Percentiles rank a stretch among this genome's conserved stretches.
These are phyloP conservation scores for Hyphopichia fennica DNA, from an alignment of 1,139 yeast genomes.

Conservation along the genomic window DNA sequence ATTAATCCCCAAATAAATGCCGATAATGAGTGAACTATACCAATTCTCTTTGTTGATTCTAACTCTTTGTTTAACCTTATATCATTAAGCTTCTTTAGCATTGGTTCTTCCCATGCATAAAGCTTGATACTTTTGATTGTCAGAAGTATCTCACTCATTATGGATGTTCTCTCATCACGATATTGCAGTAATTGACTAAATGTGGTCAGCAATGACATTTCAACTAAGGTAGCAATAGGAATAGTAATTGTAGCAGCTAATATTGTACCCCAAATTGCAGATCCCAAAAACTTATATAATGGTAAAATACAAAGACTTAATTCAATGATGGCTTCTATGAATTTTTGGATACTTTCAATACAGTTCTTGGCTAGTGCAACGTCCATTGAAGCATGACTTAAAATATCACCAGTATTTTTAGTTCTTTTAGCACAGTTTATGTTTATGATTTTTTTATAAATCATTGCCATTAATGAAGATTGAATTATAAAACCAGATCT, in stretches of 20 bases:
- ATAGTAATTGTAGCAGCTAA: slow-evolving; percentile 52
- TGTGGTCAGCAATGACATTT: slow-evolving; percentile 45
- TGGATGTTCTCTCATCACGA: slow-evolving; percentile 59
- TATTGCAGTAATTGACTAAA: slow-evolving; percentile 53
- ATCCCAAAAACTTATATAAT: slow-evolving; percentile 58
- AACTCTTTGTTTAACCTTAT: slow-evolving; percentile 55
- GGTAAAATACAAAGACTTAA: slow-evolving; percentile 54
- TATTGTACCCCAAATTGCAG: slow-evolving; percentile 60
- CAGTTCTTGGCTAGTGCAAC: slow-evolving; percentile 55
- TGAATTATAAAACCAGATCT: slow-evolving; percentile 46
- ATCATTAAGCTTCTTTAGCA: slow-evolving; percentile 49
- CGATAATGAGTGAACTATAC: slow-evolving; percentile 46
- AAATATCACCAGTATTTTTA: slow-evolving; percentile 55
- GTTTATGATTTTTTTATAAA: slow-evolving; percentile 51
- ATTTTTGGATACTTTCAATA: slow-evolving; percentile 51
- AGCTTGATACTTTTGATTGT: slow-evolving; percentile 69
- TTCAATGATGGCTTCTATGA: slow-evolving; percentile 62
- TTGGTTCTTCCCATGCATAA: slow-evolving; percentile 74
- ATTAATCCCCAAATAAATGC: slow-evolving; percentile 51
- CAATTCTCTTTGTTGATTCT: slow-evolving; percentile 44
- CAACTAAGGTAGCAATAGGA: slow-evolving; percentile 19
- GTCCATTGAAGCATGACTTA: slow-evolving; percentile 59
- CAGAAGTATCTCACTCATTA: slow-evolving; percentile 60
- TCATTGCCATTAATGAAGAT: slow-evolving; percentile 48
- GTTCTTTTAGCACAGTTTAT: slow-evolving; percentile 45